A percentile compares a stretch with the other conserved stretches of the same genome.
Conservation (phyloP, 202 grass and related monocot genomes). For the Panicum hallii region DNA sequence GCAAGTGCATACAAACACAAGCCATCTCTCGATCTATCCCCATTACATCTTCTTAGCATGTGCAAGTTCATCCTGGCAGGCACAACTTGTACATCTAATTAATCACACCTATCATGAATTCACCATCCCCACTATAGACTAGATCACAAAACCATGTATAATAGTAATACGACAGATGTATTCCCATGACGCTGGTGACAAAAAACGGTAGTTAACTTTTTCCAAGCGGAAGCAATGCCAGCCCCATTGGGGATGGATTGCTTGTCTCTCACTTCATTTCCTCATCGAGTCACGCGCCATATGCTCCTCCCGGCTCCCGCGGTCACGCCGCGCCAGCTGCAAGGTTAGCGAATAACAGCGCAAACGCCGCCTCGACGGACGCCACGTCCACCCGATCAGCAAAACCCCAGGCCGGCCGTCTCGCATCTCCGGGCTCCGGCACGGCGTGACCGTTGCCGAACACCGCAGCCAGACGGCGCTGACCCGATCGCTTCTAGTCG, state of each 20-base stretch:
- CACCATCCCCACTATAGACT: too few species aligned
- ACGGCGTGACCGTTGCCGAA: conserved; percentile 30
- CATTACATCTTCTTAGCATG: too few species aligned
- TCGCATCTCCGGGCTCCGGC: not conserved
- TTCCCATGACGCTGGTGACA: too few species aligned
- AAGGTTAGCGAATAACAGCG: not conserved
- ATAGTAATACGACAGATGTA: too few species aligned
- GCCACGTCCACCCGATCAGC: not conserved
- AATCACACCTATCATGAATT: too few species aligned
- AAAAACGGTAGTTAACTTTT: not conserved
- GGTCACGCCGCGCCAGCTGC: conserved; percentile 21
- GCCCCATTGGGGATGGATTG: not conserved
- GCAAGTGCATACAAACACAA: too few species aligned
- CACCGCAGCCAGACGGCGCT: not conserved
- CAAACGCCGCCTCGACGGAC: not conserved
- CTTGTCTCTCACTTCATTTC: conserved; percentile 41
- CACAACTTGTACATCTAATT: too few species aligned
- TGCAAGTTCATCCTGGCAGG: too few species aligned
- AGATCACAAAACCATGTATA: too few species aligned
- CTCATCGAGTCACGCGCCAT: not conserved
- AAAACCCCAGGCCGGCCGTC: not conserved
- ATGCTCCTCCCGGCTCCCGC: not conserved
- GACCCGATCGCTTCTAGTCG: not conserved
- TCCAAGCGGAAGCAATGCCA: not conserved
- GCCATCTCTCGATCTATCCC: too few species aligned